Base-by-base conservation (phyloP, 495 filamentous ascomycete genomes). In the Podospora pseudocomata region DNA sequence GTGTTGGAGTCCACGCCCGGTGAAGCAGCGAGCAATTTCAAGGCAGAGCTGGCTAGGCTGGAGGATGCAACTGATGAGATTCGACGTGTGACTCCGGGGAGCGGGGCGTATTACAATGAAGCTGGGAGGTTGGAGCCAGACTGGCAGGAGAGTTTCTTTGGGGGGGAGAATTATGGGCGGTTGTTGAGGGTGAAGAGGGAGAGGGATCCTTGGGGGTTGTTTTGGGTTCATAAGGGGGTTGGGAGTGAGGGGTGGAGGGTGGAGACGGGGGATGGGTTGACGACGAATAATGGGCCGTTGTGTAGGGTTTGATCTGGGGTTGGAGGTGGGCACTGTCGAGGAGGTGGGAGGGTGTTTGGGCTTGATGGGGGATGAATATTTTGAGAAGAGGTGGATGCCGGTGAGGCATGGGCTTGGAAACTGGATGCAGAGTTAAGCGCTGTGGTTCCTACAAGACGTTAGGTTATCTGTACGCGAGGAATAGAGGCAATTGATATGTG, bases 81-180 rank as follows among this genome's bases (percentile, higher is more conserved):
- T 34, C 63, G 30, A 18, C 19, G 18, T 16, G 34, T 75, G 18
- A 72, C 79, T 18, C 78, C 78, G 0, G 77, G 76, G 1, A 71
- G 74, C 4, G 83, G 83, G 2, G 73, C 80, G 2, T 84, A 85
- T 68, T 67, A 83, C 60, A 82, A 81, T 60, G 83, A 85, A 73
- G 80, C 76, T 5, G 83, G 88, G 70, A 76, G 83, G 16, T 72
- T 78, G 18, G 85, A 89, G 75, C 85, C 87, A 1, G 70, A 86
- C 65, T 89, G 86, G 82, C 83, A 89, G 75, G 72, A 81, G 73
- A 80, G 81, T 7, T 90, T 88, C 75, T 88, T 83, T 67, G 86
- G 86, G 1, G 7, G 39, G 39, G 64, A 39, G 20, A 81, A 86
- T 58, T 90, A 90, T 69, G 71, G 66, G 5, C 76, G 79, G 11